Evolutionary conservation across 371 early-diverging fungal species (phyloP), one percentile per base, ranked within the genome.

Genomic region (Chytridiales sp.): DNA sequence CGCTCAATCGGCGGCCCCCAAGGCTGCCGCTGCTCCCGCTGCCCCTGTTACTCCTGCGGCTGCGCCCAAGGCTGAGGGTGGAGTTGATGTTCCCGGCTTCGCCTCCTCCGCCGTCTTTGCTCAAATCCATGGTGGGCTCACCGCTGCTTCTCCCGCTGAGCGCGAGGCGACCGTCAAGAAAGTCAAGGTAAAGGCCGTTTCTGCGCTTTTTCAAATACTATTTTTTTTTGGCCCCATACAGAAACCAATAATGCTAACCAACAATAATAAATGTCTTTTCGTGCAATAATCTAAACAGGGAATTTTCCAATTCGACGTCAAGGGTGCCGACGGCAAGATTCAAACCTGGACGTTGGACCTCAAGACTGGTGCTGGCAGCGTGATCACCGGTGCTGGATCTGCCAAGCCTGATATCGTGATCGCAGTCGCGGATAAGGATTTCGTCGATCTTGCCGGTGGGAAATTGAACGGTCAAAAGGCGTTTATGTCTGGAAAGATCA

Each of bases 401-500:
- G 24, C 46, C 55, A 75, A 75, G 65, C 58, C 78, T 11, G 78
- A 77, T 62, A 65, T 77, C 34, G 60, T 59, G 32, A 71, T 77
- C 43, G 43, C 71, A 39, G 70, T 77, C 39, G 59, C 58, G n/a
- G 75, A 94, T 66, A 76, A 81, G 60, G 93, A 90, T 74, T 92
- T 95, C 83, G 87, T 90, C 41, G 85, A 89, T 52, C 70, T 95
- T 51, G 87, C 91, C 26, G 59, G 74, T 31, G 92, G 91, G 47
- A 94, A 94, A 79, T 72, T 90, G 42, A 94, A 79, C 8, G 88
- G 85, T 22, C 91, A 90, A 77, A 81, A 85, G 65, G 92, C 91
- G 21, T 94, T 90, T 70, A 91, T 91, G 88, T 68, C 75, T n/a
- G 92, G 94, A 59, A 92, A 76, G 74, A 83, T 94, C 67, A 92